Evolutionary conservation across 2,329 filamentous ascomycete genomes (phyloP).

Genomic region (Beauveria rudraprayagi): DNA sequence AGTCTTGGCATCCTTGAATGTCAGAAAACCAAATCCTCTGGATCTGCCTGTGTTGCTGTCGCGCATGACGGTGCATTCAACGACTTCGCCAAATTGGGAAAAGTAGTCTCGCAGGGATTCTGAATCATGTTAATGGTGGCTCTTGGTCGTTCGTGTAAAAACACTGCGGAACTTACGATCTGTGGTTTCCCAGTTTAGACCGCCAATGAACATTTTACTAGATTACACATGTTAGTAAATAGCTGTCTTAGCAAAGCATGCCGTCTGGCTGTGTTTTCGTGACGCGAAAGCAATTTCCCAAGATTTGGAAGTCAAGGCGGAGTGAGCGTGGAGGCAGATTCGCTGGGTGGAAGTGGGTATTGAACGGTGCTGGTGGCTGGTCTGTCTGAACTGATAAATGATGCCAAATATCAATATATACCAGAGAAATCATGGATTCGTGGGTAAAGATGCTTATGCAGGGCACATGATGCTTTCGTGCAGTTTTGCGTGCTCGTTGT

Average conservation of each 20-base stretch:
- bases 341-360: background rate
- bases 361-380: background rate
- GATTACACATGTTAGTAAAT: background rate
- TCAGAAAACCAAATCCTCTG: conserved; percentile 93
- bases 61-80: conserved; percentile 98
- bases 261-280: background rate
- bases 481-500: background rate
- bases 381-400: background rate
- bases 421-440: background rate
- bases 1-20: conserved; percentile 94
- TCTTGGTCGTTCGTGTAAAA: background rate
- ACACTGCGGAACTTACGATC: conserved; percentile 63
- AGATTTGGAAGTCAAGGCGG: background rate
- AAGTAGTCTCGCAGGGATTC: conserved; percentile 97
- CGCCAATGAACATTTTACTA: conserved; percentile 99
- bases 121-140: conserved; percentile 29
- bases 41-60: conserved; percentile 91
- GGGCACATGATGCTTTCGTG: background rate
- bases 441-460: background rate
- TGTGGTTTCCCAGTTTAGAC: conserved; percentile 97
- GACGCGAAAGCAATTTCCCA: background rate
- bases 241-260: background rate
- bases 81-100: conserved; percentile 92
- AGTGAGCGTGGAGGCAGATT: background rate
- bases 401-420: too few species aligned